Evolutionary conservation across 1,284 basidiomycete genomes (phyloP).

Genomic region (Heterobasidion occidentale): DNA sequence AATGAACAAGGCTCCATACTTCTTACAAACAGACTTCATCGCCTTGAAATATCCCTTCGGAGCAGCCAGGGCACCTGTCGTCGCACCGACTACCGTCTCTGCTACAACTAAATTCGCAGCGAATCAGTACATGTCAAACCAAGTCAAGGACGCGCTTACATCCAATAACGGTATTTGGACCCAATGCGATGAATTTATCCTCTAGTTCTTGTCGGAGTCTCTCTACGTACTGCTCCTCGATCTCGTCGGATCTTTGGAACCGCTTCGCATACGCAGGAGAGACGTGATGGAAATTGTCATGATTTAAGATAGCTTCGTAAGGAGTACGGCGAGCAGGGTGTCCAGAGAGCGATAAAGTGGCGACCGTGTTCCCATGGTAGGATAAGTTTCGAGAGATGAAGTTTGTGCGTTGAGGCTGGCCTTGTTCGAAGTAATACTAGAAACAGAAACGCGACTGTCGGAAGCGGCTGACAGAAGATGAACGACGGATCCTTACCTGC

Average conservation of each 20-base stretch:
- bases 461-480: neutral
- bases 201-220: slow-evolving; percentile 74
- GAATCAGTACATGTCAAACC: neutral
- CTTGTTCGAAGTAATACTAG: slow-evolving; percentile 64
- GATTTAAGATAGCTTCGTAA: slow-evolving; percentile 57
- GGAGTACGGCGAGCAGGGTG: slow-evolving; percentile 61
- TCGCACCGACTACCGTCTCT: slow-evolving; percentile 79
- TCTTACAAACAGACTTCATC: slow-evolving; percentile 82
- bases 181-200: slow-evolving; percentile 74
- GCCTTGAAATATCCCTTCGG: slow-evolving; percentile 78
- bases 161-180: slow-evolving; percentile 72
- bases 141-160: slow-evolving; percentile 34
- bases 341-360: slow-evolving; percentile 57
- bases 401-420: slow-evolving; percentile 61
- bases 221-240: slow-evolving; percentile 70
- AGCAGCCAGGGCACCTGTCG: slow-evolving; percentile 66
- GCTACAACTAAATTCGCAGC: slow-evolving; percentile 52
- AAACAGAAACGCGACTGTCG: neutral
- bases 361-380: slow-evolving; percentile 80
- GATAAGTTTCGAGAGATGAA: slow-evolving; percentile 77
- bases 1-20: slow-evolving; percentile 81
- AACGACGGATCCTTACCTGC: slow-evolving; percentile 38
- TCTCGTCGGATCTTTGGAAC: slow-evolving; percentile 61
- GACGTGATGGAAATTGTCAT: slow-evolving; percentile 67
- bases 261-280: slow-evolving; percentile 82